Percentiles rank a stretch among this genome's conserved stretches.
Evolutionary conservation across 164 flowering plant species (phyloP).

Genomic region (Stephania cephalantha): DNA sequence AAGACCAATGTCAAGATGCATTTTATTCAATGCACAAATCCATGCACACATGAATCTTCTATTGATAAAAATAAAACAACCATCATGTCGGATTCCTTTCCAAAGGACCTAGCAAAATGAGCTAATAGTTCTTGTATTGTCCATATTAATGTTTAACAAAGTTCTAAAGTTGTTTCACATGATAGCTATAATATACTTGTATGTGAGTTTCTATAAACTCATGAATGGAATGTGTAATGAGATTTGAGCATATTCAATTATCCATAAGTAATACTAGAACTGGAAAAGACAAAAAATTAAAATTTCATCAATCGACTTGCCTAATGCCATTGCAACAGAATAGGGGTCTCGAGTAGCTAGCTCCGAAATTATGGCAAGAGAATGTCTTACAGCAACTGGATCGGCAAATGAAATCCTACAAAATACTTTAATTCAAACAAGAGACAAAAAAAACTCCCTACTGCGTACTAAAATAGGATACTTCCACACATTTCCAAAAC

Average conservation of each 20-base stretch:
- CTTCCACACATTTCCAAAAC: background rate
- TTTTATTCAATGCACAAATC: background rate
- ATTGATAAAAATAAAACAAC: background rate
- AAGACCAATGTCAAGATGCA: background rate
- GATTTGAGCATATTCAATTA: background rate
- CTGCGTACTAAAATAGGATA: background rate
- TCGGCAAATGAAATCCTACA: constrained; percentile 88
- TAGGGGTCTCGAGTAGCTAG: constrained; percentile 83
- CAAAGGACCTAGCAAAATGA: background rate
- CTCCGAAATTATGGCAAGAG: constrained; percentile 79
- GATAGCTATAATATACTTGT: too few species aligned
- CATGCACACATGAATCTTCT: too few species aligned
- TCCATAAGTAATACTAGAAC: background rate
- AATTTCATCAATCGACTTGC: constrained; percentile 26
- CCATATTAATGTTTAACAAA: background rate
- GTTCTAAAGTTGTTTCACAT: background rate
- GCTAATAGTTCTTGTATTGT: background rate
- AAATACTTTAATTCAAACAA: background rate
- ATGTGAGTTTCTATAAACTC: background rate
- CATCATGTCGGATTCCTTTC: background rate
- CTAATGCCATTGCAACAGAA: constrained; percentile 94
- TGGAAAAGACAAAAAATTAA: background rate
- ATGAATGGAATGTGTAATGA: background rate
- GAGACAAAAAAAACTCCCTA: background rate
- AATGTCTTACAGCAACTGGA: constrained; percentile 96